These are phyloP conservation scores for Petasospora fabianii DNA, from an alignment of 1,139 yeast species.

Conservation along the genomic window DNA sequence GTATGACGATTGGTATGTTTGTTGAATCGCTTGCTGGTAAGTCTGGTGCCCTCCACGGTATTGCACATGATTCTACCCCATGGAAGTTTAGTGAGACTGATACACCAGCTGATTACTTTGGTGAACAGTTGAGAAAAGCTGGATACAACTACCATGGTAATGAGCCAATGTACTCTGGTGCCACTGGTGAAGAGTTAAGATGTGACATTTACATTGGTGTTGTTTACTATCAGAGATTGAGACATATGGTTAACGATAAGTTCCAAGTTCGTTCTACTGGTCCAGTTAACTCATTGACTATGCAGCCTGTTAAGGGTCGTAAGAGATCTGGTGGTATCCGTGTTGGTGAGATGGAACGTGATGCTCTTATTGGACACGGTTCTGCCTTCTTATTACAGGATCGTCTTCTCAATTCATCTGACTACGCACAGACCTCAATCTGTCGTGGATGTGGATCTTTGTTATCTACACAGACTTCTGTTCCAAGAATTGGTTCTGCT, in stretches of 20 bases:
- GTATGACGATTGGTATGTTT: constrained; percentile 99
- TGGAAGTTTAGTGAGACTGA: constrained; percentile 90
- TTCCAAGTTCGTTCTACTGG: constrained; percentile 99
- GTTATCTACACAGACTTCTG: constrained; percentile 82
- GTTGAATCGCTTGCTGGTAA: constrained; percentile 97
- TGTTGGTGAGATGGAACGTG: constrained; percentile 99
- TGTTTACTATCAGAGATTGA: constrained; percentile 94
- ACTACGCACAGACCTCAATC: constrained; percentile 84
- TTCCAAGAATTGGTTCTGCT: constrained; percentile 82
- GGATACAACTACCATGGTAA: constrained; percentile 98
- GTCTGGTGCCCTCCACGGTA: constrained; percentile 97
- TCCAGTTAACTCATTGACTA: constrained; percentile 92
- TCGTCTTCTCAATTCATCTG: constrained; percentile 91
- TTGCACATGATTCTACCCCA: constrained; percentile 96
- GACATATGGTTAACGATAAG: constrained; percentile 99
- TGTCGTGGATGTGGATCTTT: constrained; percentile 95
- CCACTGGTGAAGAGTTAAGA: constrained; percentile 95
- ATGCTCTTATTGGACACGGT: constrained; percentile 98
- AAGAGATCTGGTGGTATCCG: constrained; percentile 99
- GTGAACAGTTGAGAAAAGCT: constrained; percentile 80
- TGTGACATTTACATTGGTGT: constrained; percentile 96
- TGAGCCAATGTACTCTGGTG: constrained; percentile 99
- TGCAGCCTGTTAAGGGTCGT: constrained; percentile 99
- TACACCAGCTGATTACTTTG: constrained; percentile 97
- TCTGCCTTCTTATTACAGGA: constrained; percentile 95